These are phyloP conservation scores for Ambispora gerdemannii DNA, from an alignment of 192 early-diverging fungal genomes.

Conservation along the genomic window DNA sequence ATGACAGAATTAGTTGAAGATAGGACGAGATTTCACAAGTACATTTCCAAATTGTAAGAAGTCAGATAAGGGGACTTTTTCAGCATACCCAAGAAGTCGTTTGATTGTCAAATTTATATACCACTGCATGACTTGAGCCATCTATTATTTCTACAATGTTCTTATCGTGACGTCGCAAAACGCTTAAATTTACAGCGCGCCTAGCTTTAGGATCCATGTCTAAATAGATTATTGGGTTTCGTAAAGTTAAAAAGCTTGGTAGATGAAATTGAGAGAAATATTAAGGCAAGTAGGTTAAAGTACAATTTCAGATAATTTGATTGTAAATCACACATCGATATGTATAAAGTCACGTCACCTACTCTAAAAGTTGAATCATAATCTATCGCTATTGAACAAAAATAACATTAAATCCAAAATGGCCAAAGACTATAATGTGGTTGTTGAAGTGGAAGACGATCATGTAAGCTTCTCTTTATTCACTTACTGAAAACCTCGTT, in stretches of 20 bases:
- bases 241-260: too few relatives aligned
- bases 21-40: not conserved
- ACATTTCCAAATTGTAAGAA: too few relatives aligned
- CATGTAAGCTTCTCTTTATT: not conserved
- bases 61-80: not conserved
- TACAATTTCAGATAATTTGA: too few relatives aligned
- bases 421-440: not conserved
- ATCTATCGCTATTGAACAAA: too few relatives aligned
- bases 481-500: not conserved
- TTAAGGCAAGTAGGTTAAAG: too few relatives aligned
- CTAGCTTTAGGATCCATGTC: slow-evolving; percentile 62
- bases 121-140: slow-evolving; percentile 79
- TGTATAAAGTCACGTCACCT: too few relatives aligned
- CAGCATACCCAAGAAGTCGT: slow-evolving; percentile 74
- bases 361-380: too few relatives aligned
- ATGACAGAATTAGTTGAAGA: not conserved
- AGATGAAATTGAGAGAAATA: too few relatives aligned
- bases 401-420: too few relatives aligned
- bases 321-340: too few relatives aligned
- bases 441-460: not conserved
- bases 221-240: too few relatives aligned
- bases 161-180: slow-evolving; percentile 78
- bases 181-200: slow-evolving; percentile 74
- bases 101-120: slow-evolving; percentile 80
- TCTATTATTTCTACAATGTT: slow-evolving; percentile 77